A percentile compares a stretch with the other conserved stretches of the same genome.
These are phyloP conservation scores for Seiridium unicorne DNA, from an alignment of 2,329 filamentous ascomycete species.

Conservation along the genomic window DNA sequence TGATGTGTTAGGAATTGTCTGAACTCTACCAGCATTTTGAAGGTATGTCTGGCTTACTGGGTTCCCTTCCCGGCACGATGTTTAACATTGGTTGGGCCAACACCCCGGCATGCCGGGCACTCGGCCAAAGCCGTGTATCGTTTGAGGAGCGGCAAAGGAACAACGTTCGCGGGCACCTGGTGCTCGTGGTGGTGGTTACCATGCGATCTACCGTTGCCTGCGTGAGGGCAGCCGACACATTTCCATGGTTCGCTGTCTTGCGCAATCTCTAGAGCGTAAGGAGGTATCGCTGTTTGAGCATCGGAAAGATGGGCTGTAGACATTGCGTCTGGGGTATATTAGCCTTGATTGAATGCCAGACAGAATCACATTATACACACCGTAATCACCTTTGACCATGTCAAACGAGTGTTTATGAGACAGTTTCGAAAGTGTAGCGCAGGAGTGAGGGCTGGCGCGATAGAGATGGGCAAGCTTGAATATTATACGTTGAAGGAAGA, in stretches of 20 bases:
- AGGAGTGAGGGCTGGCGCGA: not conserved
- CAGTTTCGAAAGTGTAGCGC: not conserved
- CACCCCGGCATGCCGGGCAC: not conserved
- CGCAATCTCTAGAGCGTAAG: not conserved
- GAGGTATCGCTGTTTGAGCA: not conserved
- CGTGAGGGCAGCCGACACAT: not conserved
- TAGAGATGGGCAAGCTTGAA: not conserved
- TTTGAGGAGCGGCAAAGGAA: not conserved
- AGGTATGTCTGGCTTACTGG: not conserved
- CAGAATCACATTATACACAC: not conserved
- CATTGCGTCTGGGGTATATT: not conserved
- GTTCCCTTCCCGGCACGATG: not conserved
- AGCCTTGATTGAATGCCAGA: not conserved
- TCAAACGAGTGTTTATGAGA: not conserved
- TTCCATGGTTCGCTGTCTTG: not conserved
- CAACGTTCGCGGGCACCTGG: not conserved
- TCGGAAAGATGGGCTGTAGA: not conserved
- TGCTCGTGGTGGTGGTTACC: not conserved
- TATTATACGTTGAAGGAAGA: not conserved
- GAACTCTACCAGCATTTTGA: not conserved
- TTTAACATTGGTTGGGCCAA: not conserved
- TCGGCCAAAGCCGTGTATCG: not conserved
- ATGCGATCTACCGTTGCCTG: not conserved
- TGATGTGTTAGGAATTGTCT: not conserved
- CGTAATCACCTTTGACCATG: not conserved